Evolutionary conservation across 352 stramenopile species (phyloP).

Genomic region (Pythium biforme): DNA sequence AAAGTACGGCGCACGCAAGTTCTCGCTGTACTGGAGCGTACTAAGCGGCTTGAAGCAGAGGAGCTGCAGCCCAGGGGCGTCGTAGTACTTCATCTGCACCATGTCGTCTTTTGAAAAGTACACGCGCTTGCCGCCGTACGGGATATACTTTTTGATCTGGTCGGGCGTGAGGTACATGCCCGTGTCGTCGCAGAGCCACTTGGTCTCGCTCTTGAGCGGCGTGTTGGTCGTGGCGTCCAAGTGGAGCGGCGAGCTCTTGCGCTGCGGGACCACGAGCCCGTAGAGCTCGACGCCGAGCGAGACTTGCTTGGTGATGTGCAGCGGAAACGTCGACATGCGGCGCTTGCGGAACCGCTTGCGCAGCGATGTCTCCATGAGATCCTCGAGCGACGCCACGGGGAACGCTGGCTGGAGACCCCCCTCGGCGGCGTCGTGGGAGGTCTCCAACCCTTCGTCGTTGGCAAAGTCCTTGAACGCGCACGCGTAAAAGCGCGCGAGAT

Average conservation of each 20-base stretch:
- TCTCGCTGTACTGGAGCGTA: slow-evolving; percentile 65
- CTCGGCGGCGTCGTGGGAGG: slow-evolving; percentile 24
- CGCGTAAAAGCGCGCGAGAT: slow-evolving; percentile 57
- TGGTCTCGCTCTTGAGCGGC: slow-evolving; percentile 77
- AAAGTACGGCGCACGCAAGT: slow-evolving; percentile 77
- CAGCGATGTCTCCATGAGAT: slow-evolving; percentile 74
- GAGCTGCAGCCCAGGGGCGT: slow-evolving; percentile 67
- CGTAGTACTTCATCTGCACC: slow-evolving; percentile 79
- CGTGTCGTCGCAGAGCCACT: slow-evolving; percentile 85
- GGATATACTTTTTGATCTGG: slow-evolving; percentile 75
- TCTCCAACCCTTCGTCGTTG: slow-evolving; percentile 13
- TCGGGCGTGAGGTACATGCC: slow-evolving; percentile 67
- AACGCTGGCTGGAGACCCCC: slow-evolving; percentile 63
- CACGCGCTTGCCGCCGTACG: slow-evolving; percentile 71
- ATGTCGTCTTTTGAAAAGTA: slow-evolving; percentile 83
- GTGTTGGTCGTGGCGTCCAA: slow-evolving; percentile 73
- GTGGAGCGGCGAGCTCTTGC: slow-evolving; percentile 56
- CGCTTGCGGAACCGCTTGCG: slow-evolving; percentile 83
- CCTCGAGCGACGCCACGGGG: slow-evolving; percentile 65
- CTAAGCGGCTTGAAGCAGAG: slow-evolving; percentile 73
- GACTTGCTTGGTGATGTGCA: slow-evolving; percentile 70
- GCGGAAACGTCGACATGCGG: slow-evolving; percentile 57
- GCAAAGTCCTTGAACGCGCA: slow-evolving; percentile 72
- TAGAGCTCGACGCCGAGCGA: slow-evolving; percentile 82
- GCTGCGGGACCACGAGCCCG: slow-evolving; percentile 52